Evolutionary conservation across 305 asterid genomes (phyloP), one percentile per base, ranked within the genome.

Genomic region (Striga hermonthica): DNA sequence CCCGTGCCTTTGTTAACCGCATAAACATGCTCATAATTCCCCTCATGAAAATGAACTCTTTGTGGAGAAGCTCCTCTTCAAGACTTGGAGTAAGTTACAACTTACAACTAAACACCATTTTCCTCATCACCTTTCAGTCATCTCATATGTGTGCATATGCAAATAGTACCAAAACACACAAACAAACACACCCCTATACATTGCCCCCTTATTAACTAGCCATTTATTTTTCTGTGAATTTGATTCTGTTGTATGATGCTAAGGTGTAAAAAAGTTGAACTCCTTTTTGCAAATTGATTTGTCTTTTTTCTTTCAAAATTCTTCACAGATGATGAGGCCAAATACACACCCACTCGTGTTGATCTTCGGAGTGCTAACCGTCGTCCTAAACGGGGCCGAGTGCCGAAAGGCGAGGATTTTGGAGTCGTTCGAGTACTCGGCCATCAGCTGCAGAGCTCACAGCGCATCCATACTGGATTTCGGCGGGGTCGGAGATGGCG

Each of bases 401-500:
- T 64, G 87, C 62, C 78, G 84, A 49, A 79, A 68, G 53, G 70
- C 57, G 28, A 73, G 61, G 68, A 48, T 14, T n/a, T 4, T 31
- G 16, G 74, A 65, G 10, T 72, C 74, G 0, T 57, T 74, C 0
- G 83, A 80, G 69, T 80, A 82, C 72, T 65, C 81, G 0, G 91
- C 86, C 6, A 82, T 84, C 1, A 82, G 79, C 4, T 84, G 91
- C 72, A 82, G 91, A 69, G 68, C 14, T 1, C 83, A 82, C 78
- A 80, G 83, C 57, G 91, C 91, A 5, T 84, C 91, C 3, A 80
- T 84, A 37, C 10, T 67, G 5, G 88, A 84, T 12, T 84, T 59
- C 54, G 88, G 91, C 28, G 91, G 88, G 6, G 79, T 80, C 4
- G 91, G 91, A 3, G 86, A 84, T 74, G 91, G 91, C 3, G 48